A percentile compares a stretch with the other conserved stretches of the same genome.
phyloP scores from a whole-genome alignment of 352 stramenopile genomes.

The Phytopythium aichiense region DNA sequence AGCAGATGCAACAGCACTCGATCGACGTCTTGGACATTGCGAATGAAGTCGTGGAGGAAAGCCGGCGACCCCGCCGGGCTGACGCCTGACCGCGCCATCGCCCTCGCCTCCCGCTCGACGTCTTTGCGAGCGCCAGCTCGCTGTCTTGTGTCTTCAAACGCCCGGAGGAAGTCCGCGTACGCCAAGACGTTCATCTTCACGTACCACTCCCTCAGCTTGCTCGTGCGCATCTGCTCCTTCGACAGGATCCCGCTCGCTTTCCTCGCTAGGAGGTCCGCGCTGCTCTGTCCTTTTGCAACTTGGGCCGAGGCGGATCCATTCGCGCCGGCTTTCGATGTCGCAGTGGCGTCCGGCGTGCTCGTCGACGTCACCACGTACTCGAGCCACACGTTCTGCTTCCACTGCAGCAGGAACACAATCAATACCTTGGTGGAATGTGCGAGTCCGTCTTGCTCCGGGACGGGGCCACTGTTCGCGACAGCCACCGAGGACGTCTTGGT shows the following conservation, averaged over 20 bases:
- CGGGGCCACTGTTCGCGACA: neutral
- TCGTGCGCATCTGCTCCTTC: conserved; percentile 32
- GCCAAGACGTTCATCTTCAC: conserved; percentile 85
- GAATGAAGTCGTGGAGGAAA: conserved; percentile 76
- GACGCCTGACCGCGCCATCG: neutral
- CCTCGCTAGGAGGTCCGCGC: conserved; percentile 4
- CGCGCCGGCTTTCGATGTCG: neutral
- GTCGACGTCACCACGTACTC: conserved; percentile 83
- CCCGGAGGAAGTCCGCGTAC: conserved; percentile 74
- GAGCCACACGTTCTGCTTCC: conserved; percentile 88
- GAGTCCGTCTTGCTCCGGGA: neutral
- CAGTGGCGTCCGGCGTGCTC: conserved; percentile 14
- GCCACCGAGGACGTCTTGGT: conserved; percentile 29
- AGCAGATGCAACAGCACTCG: conserved; percentile 82
- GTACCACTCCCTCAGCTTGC: conserved; percentile 73
- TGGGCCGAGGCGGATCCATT: conserved; percentile 19
- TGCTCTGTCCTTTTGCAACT: conserved; percentile 12
- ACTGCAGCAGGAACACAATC: conserved; percentile 82
- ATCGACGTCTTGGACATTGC: conserved; percentile 84
- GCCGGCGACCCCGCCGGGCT: conserved; percentile 28
- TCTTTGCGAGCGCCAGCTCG: conserved; percentile 10
- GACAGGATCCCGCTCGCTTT: conserved; percentile 28
- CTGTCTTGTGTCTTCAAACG: conserved; percentile 69
- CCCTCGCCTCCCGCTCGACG: conserved; percentile 5
- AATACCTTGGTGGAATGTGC: conserved; percentile 59